These are phyloP conservation scores for Mimosa pudica DNA, from an alignment of 306 rosid genomes.

Conservation along the genomic window DNA sequence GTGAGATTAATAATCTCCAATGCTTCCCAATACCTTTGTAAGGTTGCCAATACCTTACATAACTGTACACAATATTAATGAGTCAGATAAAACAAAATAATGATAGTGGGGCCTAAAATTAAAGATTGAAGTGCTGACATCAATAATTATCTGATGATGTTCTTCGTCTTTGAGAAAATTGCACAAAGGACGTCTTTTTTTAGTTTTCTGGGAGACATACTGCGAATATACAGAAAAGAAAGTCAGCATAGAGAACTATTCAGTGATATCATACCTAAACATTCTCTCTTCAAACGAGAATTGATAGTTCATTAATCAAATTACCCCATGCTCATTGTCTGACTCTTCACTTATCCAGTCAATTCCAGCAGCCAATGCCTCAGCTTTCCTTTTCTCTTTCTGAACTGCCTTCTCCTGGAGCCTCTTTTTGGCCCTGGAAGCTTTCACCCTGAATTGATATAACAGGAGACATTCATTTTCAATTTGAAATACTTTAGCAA, in stretches of 20 bases:
- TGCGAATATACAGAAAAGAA: slow-evolving; percentile 31
- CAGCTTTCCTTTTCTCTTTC: slow-evolving; percentile 70
- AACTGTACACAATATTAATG: slow-evolving; percentile 51
- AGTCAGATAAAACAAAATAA: slow-evolving; percentile 28
- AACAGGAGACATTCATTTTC: slow-evolving; percentile 15
- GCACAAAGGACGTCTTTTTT: slow-evolving; percentile 64
- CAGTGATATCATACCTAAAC: slow-evolving; percentile 20
- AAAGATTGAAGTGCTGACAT: slow-evolving; percentile 58
- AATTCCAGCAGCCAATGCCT: slow-evolving; percentile 76
- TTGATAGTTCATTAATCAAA: slow-evolving; percentile 11
- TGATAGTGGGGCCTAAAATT: not conserved
- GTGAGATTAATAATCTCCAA: slow-evolving; percentile 75
- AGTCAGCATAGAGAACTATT: slow-evolving; percentile 24
- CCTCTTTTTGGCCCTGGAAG: slow-evolving; percentile 71
- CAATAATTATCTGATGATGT: slow-evolving; percentile 63
- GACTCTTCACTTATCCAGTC: slow-evolving; percentile 76
- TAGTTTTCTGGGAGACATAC: slow-evolving; percentile 43
- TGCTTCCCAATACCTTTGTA: slow-evolving; percentile 79
- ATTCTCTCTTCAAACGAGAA: slow-evolving; percentile 22
- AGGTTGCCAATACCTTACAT: slow-evolving; percentile 80
- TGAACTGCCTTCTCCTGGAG: slow-evolving; percentile 66
- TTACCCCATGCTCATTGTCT: slow-evolving; percentile 68
- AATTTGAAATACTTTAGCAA: slow-evolving; percentile 1
- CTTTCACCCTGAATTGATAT: slow-evolving; percentile 63
- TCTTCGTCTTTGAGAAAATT: slow-evolving; percentile 73